These are phyloP conservation scores for Plectosphaerella plurivora DNA, from an alignment of 2,329 filamentous ascomycete genomes.

Conservation along the genomic window DNA sequence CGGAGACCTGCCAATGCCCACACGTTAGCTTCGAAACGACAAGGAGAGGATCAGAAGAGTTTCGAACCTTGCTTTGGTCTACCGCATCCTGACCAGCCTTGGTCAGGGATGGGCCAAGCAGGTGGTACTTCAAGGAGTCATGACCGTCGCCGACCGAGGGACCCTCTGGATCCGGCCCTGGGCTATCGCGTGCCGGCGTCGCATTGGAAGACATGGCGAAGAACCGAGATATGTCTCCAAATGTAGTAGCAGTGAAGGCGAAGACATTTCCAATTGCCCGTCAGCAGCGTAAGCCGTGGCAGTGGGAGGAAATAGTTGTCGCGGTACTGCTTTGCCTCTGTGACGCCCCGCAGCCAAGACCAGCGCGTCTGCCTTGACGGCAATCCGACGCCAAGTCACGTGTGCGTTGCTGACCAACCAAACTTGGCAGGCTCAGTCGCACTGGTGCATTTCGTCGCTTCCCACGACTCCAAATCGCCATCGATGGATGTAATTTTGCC, in stretches of 20 bases:
- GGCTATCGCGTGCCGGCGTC: not conserved
- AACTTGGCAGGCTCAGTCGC: no score
- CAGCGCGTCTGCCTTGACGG: not conserved
- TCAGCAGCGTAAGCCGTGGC: no score
- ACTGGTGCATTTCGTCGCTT: no score
- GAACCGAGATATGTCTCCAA: conserved; percentile 11
- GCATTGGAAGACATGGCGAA: not conserved
- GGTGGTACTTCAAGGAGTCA: conserved; percentile 76
- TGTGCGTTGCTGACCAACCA: not conserved
- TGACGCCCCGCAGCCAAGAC: not conserved
- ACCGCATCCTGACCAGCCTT: conserved; percentile 92
- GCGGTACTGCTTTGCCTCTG: not conserved
- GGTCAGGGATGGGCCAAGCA: conserved; percentile 85
- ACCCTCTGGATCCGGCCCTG: not conserved
- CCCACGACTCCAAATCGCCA: no score
- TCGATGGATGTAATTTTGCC: no score
- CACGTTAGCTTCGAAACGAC: not conserved
- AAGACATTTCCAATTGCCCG: not conserved
- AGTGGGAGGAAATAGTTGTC: not conserved
- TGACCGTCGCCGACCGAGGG: conserved; percentile 21
- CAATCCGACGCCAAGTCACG: not conserved
- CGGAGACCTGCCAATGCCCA: conserved; percentile 62
- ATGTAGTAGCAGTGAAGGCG: not conserved
- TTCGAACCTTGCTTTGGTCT: conserved; percentile 74
- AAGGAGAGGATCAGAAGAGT: not conserved